Evolutionary conservation across 2,329 filamentous ascomycete species (phyloP), one percentile per base, ranked within the genome.

Genomic region (Colletotrichum higginsianum): DNA sequence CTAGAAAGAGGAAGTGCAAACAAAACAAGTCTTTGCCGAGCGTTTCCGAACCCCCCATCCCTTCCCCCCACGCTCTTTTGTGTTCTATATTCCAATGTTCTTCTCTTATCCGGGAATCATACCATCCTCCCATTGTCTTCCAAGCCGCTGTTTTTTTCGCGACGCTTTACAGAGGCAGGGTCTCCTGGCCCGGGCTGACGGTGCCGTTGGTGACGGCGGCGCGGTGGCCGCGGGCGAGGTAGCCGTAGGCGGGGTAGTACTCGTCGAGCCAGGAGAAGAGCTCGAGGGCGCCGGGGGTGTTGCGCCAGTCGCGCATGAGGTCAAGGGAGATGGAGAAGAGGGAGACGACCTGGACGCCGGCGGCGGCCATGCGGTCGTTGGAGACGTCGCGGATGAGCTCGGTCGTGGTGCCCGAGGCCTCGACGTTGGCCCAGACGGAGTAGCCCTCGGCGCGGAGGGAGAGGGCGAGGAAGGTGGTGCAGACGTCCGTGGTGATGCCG

Each of bases 401-500:
- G 2, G 87, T 89, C 23, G 90, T 90, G 1, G 92, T 94, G 1
- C 92, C 92, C 0, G 87, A 91, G 2, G 90, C 92, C 76, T 94
- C 92, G 63, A 91, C 87, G 81, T 94, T 93, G 75, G 91, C 92
- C 83, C 88, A 94, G 69, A 95, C 92, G 47, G 88, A 88, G 84
- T 94, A 95, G 35, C 92, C 93, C 53, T 89, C 91, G 16, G 90
- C 87, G 46, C 91, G 86, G 5, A 94, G 88, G 0, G 91, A 92
- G n/a, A 94, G 86, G 0, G 93, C 91, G 7, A 93, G 86, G 84
- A 94, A 94, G 0, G 92, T 85, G 26, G 91, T 93, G 86, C 91
- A 94, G 70, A 94, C 92, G 79, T 95, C 93, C 0, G 93, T 94
- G 2, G 89, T 87, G 76, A 94, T 93, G 9, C 93, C 92, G 3